Percentiles rank a stretch among this genome's conserved stretches.
Conservation (phyloP, 2,329 filamentous ascomycete genomes). For the Fusarium algeriense region DNA sequence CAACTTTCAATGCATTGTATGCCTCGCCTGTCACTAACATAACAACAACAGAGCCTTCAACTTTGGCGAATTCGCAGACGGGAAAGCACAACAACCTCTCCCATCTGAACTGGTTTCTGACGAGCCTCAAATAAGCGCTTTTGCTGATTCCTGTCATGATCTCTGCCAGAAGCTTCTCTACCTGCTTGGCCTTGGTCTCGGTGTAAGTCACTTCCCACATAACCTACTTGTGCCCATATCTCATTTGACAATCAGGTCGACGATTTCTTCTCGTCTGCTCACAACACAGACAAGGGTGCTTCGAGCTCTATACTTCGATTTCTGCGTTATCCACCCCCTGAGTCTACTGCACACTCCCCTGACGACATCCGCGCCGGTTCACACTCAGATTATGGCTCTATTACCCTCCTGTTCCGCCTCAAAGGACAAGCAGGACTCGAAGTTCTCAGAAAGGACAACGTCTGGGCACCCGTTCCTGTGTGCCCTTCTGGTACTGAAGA, state of each 20-base stretch:
- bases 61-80: slow-evolving; percentile 79
- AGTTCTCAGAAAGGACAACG: slow-evolving; percentile 71
- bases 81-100: slow-evolving; percentile 81
- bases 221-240: slow-evolving; percentile 9
- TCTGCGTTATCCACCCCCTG: slow-evolving; percentile 76
- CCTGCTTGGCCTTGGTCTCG: slow-evolving; percentile 82
- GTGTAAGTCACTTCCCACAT: slow-evolving; percentile 58
- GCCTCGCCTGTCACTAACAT: not conserved
- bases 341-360: slow-evolving; percentile 57
- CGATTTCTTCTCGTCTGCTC: slow-evolving; percentile 67
- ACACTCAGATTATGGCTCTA: slow-evolving; percentile 86
- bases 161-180: slow-evolving; percentile 80
- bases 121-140: slow-evolving; percentile 72
- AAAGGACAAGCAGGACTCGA: slow-evolving; percentile 88
- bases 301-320: slow-evolving; percentile 74
- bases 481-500: slow-evolving; percentile 69
- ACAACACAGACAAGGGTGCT: slow-evolving; percentile 58
- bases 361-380: slow-evolving; percentile 87
- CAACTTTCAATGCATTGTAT: not conserved
- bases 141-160: slow-evolving; percentile 76
- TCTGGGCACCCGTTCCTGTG: slow-evolving; percentile 76
- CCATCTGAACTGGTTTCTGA: slow-evolving; percentile 72
- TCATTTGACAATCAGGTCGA: slow-evolving; percentile 52
- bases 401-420: slow-evolving; percentile 86
- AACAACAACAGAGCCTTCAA: slow-evolving; percentile 80